Evolutionary conservation across 148 eudicot species (phyloP).

Genomic region (Linanthus parryae): DNA sequence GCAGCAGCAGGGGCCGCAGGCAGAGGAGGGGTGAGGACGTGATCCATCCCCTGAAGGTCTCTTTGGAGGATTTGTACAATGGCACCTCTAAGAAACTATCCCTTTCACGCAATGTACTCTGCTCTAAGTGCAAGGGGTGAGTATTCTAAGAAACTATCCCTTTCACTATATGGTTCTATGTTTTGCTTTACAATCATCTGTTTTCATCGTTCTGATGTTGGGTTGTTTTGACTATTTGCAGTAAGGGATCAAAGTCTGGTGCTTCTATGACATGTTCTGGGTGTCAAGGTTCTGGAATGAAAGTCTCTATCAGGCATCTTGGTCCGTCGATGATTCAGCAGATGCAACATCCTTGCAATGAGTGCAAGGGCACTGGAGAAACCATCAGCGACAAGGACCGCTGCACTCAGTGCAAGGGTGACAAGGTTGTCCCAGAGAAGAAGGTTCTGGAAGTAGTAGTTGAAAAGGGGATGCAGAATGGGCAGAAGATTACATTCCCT

Average conservation of each 20-base stretch:
- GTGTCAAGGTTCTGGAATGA: conserved; percentile 54
- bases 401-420: conserved; percentile 52
- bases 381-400: conserved; percentile 45
- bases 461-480: conserved; percentile 54
- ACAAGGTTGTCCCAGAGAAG: conserved; percentile 44
- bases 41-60: conserved; percentile 44
- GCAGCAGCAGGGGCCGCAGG: conserved; percentile 53
- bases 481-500: conserved; percentile 44
- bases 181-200: too few species aligned
- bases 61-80: conserved; percentile 46
- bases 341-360: conserved; percentile 57
- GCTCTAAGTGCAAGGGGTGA: conserved; percentile 54
- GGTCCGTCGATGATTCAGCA: conserved; percentile 58
- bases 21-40: conserved; percentile 55
- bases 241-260: conserved; percentile 53
- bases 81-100: conserved; percentile 48
- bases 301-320: conserved; percentile 40
- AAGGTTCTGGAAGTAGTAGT: conserved; percentile 45
- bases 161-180: too few species aligned
- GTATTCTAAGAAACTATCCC: too few species aligned
- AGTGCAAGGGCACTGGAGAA: conserved; percentile 53
- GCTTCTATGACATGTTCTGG: conserved; percentile 49
- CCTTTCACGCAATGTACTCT: conserved; percentile 41
- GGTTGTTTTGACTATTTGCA: conserved; percentile 9
- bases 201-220: neutral